Evolutionary conservation across 305 asterid genomes (phyloP).

Genomic region (Fraxinus nigra): DNA sequence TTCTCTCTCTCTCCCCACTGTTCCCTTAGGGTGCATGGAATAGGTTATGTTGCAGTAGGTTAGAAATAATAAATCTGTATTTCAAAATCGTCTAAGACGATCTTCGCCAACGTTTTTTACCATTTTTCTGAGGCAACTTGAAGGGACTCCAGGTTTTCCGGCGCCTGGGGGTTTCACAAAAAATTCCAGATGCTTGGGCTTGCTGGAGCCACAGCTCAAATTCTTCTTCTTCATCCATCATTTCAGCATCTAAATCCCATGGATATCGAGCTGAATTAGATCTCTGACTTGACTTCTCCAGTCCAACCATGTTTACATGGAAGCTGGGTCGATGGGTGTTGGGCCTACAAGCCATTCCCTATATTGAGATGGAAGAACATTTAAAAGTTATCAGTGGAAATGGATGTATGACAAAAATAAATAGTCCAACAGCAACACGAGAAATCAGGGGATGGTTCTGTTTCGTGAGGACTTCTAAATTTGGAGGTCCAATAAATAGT

Average conservation of each 20-base stretch:
- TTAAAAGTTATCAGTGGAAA: neutral
- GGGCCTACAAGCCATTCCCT: slow-evolving; percentile 98
- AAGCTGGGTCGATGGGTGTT: slow-evolving; percentile 96
- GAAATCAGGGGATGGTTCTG: neutral
- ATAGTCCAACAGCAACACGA: neutral
- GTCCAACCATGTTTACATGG: slow-evolving; percentile 98
- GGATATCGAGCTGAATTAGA: slow-evolving; percentile 85
- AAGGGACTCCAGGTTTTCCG: slow-evolving; percentile 98
- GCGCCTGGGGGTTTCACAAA: slow-evolving; percentile 82
- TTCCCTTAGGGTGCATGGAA: neutral
- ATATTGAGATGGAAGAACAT: neutral
- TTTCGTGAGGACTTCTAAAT: neutral
- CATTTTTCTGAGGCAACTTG: slow-evolving; percentile 81
- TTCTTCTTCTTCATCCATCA: slow-evolving; percentile 83
- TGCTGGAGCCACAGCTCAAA: slow-evolving; percentile 96
- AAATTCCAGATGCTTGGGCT: slow-evolving; percentile 92
- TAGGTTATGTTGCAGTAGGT: neutral
- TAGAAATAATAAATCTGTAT: neutral
- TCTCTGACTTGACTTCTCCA: slow-evolving; percentile 68
- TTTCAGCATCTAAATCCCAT: slow-evolving; percentile 93
- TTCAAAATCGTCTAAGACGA: slow-evolving; percentile 45
- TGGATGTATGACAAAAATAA: neutral
- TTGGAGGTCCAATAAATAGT: too few relatives aligned
- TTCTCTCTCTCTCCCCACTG: neutral
- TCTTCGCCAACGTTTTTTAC: slow-evolving; percentile 78